Evolutionary conservation across 768 basidiomycete species (phyloP), one percentile per base, ranked within the genome.

Genomic region (Pulveroboletus sp.): DNA sequence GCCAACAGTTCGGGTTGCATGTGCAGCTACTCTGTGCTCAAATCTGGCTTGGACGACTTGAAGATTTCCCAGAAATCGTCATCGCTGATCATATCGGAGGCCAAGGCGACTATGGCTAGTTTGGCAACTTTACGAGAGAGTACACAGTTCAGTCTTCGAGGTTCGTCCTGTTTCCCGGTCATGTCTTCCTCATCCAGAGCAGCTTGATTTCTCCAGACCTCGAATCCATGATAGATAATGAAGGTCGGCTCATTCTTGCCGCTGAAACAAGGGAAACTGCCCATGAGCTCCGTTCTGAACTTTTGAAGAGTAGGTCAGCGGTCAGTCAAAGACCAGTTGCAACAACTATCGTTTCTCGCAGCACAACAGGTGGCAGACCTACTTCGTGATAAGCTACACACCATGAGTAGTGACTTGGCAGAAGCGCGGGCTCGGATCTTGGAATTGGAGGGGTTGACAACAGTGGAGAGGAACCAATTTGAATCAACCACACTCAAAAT

Each of bases 341-440:
- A 32, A 43, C 38, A 52, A 54, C 43, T 18, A 33, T 51, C 18
- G n/a, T 49, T 52, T 50, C 3, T 21, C 46, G 39, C 33, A 78
- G 76, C 74, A n/a, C 69, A 74, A 49, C 74, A 78, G 61, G 76
- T 78, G 35, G 67, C 71, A 27, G 74, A 77, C 43, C 56, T 78
- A n/a, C 67, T 77, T 6, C 75, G 76, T 12, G 74, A 76, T 43
- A 73, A 74, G 50, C 59, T 78, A 4, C 69, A 74, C 36, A 62
- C 61, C 17, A 68, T 75, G 53, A 71, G 73, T 11, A 59, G 69
- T 6, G 74, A 77, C 35, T 56, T 78, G 3, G 62, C 69, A n/a
- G 75, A 76, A 51, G 68, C 74, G 1, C 73, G 67, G 47, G 56
- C 60, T 36, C 73, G 71, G 9, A 57, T 72, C 12, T 41, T 57